phyloP scores from a whole-genome alignment of 805 yeast species.

The Lipomyces japonicus region DNA sequence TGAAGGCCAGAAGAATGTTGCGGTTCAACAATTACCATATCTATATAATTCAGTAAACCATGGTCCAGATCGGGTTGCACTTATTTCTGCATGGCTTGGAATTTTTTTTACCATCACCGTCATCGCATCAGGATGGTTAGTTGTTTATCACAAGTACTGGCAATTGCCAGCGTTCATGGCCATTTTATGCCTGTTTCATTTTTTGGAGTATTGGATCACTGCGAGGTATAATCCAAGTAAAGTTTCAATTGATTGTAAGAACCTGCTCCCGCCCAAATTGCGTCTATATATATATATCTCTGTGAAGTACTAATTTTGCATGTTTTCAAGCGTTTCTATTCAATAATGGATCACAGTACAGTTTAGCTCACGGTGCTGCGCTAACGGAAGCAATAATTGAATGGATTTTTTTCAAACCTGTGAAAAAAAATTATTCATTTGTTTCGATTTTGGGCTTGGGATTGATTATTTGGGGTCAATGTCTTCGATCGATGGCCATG shows the following conservation, averaged over 20 bases:
- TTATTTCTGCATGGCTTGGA: constrained; percentile 36
- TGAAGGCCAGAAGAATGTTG: no score
- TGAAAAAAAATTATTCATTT: constrained; percentile 30
- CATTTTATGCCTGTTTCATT: constrained; percentile 63
- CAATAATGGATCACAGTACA: constrained; percentile 59
- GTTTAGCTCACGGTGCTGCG: constrained; percentile 55
- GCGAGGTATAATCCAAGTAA: constrained; percentile 65
- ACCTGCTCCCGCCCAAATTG: background rate
- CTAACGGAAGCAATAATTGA: constrained; percentile 50
- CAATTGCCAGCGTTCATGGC: constrained; percentile 49
- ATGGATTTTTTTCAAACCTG: constrained; percentile 41
- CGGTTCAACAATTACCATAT: background rate
- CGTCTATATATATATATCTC: no score
- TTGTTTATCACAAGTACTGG: constrained; percentile 21
- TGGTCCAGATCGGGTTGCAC: constrained; percentile 33
- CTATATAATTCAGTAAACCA: constrained; percentile 14
- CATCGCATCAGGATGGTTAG: constrained; percentile 18
- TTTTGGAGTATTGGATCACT: constrained; percentile 76
- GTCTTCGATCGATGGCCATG: constrained; percentile 73
- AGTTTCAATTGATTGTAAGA: constrained; percentile 56
- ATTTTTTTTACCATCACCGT: constrained; percentile 27
- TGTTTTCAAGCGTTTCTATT: constrained; percentile 56
- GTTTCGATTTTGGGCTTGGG: constrained; percentile 46
- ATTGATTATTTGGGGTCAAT: constrained; percentile 59
- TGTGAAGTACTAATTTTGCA: no score